A percentile compares a stretch with the other conserved stretches of the same genome.
phyloP scores from a whole-genome alignment of 768 basidiomycete species.

The Lanmaoa pseudosensibilis region DNA sequence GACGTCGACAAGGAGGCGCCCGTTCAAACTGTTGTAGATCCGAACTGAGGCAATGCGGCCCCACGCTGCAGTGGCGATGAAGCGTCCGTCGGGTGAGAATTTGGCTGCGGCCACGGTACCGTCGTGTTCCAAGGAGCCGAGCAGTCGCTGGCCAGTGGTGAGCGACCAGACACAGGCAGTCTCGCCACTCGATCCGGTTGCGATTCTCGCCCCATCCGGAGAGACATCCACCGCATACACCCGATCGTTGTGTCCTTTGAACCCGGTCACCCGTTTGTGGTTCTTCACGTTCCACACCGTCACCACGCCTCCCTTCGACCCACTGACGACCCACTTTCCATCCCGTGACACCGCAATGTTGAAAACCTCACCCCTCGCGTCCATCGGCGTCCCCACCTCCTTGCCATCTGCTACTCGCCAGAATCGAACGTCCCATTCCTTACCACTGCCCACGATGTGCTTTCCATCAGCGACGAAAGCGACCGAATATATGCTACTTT shows the following conservation, averaged over 20 bases:
- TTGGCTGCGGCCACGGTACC: background rate
- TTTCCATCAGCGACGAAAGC: background rate
- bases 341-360: background rate
- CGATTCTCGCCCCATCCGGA: background rate
- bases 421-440: background rate
- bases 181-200: background rate
- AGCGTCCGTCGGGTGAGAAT: slow-evolving; percentile 1
- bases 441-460: background rate
- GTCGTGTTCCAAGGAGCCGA: background rate
- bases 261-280: background rate
- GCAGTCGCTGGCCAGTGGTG: background rate
- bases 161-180: background rate
- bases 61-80: background rate
- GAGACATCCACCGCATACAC: background rate
- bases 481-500: background rate
- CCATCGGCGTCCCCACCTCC: background rate
- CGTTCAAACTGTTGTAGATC: background rate
- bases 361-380: background rate
- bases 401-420: background rate
- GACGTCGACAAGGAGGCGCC: background rate
- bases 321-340: background rate
- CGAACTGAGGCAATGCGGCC: background rate
- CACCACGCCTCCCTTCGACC: background rate
- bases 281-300: background rate
- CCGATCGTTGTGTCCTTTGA: background rate